Evolutionary conservation across 345 rosid species (phyloP).

Genomic region (Arabis alpina): DNA sequence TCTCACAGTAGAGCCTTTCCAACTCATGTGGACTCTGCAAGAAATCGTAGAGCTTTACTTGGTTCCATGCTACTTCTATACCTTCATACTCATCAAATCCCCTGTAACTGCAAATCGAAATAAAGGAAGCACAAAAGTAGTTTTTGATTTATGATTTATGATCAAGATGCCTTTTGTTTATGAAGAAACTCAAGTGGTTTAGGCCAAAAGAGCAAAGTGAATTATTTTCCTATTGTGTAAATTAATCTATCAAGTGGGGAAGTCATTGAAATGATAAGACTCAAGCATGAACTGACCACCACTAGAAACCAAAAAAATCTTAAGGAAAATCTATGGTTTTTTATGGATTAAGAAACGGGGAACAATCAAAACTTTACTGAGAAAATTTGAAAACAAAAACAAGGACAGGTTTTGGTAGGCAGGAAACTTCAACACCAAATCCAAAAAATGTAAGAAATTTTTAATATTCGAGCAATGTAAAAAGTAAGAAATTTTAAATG

Average conservation of each 20-base stretch:
- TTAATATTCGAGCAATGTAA: too few relatives aligned
- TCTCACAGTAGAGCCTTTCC: constrained; percentile 91
- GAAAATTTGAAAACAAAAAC: background rate
- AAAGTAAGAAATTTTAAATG: too few relatives aligned
- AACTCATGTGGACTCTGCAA: constrained; percentile 92
- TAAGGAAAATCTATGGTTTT: background rate
- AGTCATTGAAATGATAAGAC: background rate
- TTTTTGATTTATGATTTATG: background rate
- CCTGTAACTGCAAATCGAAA: constrained; percentile 62
- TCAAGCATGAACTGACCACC: constrained; percentile 4
- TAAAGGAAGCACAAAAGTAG: constrained; percentile 11
- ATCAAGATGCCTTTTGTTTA: constrained; percentile 3
- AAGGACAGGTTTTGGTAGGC: background rate
- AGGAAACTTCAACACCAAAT: constrained; percentile 16
- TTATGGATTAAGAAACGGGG: constrained; percentile 6
- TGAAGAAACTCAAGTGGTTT: constrained; percentile 6
- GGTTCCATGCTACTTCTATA: constrained; percentile 99
- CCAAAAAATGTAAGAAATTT: background rate
- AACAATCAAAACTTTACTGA: background rate
- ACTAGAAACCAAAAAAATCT: too few relatives aligned
- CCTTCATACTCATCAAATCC: constrained; percentile 95
- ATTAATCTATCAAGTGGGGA: background rate
- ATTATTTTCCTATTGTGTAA: constrained; percentile 7
- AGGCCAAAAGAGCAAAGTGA: constrained; percentile 3
- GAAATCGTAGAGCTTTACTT: constrained; percentile 93